Evolutionary conservation across 371 early-diverging fungal species (phyloP), one percentile per base, ranked within the genome.

Genomic region (Smittium culicis): DNA sequence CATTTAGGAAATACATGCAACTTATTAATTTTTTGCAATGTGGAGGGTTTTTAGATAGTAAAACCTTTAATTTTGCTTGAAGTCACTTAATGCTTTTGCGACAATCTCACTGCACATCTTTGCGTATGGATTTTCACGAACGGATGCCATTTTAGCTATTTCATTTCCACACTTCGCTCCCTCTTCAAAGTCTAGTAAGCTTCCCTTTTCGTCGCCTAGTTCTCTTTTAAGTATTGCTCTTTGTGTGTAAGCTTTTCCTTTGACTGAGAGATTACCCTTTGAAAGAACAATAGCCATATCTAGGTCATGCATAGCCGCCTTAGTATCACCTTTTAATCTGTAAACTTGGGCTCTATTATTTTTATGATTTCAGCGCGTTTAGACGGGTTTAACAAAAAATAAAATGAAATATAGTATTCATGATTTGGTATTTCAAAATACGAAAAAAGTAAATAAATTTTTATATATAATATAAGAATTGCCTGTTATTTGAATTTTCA

Each of bases 91-190:
- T 61, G 85, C 83, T 66, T 90, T 85, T 71, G 82, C 77, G 69
- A 89, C 82, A 63, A 87, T 83, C 34, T 85, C 85, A 58, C 85
- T 84, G 67, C 90, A 94, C 82, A 94, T 80, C 67, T 93, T 91
- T 2, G 93, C 93, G 77, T 90, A 91, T 1, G 93, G 94, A 70
- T 94, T 94, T 68, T 91, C 90, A 66, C 81, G 78, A 0, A 91
- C 86, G 30, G 85, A 79, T 0, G 86, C 80, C 29, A 81, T 80
- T 67, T 85, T 83, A n/a, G 93, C 93, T 3, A 92, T 68, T 31
- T 88, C 85, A 71, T 89, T 92, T 5, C 94, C 94, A 65, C 79
- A 85, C 67, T 84, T 81, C 1, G 91, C 92, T 28, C 92, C 91
- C 70, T 74, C 70, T 65, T 86, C 85, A 70, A 93, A 89, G 71